Evolutionary conservation across 2,329 filamentous ascomycete species (phyloP).

Genomic region (Neofusicoccum kwambonambiense): DNA sequence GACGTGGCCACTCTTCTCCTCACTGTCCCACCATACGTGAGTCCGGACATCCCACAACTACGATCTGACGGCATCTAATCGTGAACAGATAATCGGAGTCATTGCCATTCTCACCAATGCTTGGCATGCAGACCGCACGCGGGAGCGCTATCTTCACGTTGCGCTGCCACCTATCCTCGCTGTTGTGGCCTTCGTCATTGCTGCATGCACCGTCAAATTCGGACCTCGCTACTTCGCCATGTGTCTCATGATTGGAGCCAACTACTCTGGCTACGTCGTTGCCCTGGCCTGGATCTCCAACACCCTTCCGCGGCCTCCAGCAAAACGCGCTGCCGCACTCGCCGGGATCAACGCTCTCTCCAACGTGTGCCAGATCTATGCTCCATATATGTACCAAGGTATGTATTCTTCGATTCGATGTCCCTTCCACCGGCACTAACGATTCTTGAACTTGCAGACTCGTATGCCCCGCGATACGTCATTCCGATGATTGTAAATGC

Average conservation of each 20-base stretch:
- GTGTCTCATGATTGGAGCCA: conserved; percentile 47
- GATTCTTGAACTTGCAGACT: background rate
- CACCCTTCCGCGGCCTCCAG: conserved; percentile 52
- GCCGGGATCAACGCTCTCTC: conserved; percentile 57
- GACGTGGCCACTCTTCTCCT: conserved; percentile 32
- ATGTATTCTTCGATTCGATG: background rate
- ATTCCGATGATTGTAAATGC: conserved; percentile 71
- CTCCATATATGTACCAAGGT: conserved; percentile 9
- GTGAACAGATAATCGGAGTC: conserved; percentile 39
- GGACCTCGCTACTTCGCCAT: conserved; percentile 56
- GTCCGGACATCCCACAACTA: background rate
- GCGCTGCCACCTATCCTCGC: conserved; percentile 29
- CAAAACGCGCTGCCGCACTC: conserved; percentile 55
- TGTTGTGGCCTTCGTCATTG: conserved; percentile 31
- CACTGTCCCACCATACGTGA: conserved; percentile 30
- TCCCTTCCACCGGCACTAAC: background rate
- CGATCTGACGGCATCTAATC: background rate
- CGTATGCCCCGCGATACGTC: conserved; percentile 32
- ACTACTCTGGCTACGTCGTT: conserved; percentile 49
- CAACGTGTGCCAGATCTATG: conserved; percentile 32
- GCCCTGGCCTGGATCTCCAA: conserved; percentile 57
- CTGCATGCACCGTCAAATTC: conserved; percentile 40
- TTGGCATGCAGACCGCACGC: conserved; percentile 39
- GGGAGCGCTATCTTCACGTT: conserved; percentile 43
- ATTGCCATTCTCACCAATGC: conserved; percentile 36